These are phyloP conservation scores for Fragaria ananassa DNA, from an alignment of 306 rosid genomes.

Conservation along the genomic window DNA sequence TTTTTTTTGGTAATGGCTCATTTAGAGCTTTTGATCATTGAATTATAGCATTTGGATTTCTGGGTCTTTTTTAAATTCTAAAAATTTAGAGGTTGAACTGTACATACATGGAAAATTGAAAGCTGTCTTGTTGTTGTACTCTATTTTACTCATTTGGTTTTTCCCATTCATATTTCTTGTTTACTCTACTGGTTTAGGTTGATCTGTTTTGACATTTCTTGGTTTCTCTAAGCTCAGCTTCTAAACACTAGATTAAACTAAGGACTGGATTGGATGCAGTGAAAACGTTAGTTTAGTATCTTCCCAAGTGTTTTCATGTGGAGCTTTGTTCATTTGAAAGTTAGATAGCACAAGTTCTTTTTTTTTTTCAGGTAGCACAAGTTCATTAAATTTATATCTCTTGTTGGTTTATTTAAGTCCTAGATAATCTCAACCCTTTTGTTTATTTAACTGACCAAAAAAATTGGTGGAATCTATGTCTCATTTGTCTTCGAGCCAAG, in stretches of 20 bases:
- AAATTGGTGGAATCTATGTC: conserved; percentile 3
- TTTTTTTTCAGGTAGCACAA: neutral
- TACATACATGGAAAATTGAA: neutral
- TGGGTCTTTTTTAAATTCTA: neutral
- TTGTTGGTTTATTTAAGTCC: neutral
- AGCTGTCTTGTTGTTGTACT: neutral
- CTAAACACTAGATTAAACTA: neutral
- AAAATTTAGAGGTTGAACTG: neutral
- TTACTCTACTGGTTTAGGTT: conserved; percentile 1
- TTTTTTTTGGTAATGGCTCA: neutral
- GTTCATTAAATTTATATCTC: neutral
- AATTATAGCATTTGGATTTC: neutral
- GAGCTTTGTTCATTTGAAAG: neutral
- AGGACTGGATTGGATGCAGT: conserved; percentile 2
- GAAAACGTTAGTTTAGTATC: neutral
- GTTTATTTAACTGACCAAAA: neutral
- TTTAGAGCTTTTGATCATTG: neutral
- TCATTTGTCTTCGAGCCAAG: neutral
- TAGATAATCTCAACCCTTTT: neutral
- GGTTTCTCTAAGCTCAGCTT: neutral
- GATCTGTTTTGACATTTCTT: conserved; percentile 3
- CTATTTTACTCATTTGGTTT: neutral
- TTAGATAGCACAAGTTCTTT: conserved; percentile 1
- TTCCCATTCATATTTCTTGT: neutral
- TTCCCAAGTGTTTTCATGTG: neutral